Evolutionary conservation across 768 basidiomycete species (phyloP), one percentile per base, ranked within the genome.

Genomic region (Pulveroboletus sp.): DNA sequence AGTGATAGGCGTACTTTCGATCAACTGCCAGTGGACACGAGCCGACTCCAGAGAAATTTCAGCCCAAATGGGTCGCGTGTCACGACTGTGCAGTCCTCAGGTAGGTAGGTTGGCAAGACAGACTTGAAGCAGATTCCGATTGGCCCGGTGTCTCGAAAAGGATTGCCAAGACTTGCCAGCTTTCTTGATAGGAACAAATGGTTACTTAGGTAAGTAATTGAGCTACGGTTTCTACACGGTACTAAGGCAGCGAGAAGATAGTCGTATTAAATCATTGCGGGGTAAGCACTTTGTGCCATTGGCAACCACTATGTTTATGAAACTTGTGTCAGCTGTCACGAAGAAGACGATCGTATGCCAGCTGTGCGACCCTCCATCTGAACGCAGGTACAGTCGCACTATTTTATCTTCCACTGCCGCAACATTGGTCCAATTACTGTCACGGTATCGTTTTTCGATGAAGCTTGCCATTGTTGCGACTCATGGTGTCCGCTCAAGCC

Each of bases 261-360:
- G 13, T 53, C 39, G 39, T 14, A 49, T 49, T n/a, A n/a, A n/a
- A 60, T 34, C 57, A 50, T 44, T 64, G 53, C 21, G 59, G 59
- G 62, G 59, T 55, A 62, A 52, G 62, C 42, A 43, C 52, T 32
- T 61, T 55, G 51, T 20, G 59, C 55, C 33, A 51, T 63, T 62
- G 50, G 50, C 36, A 39, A 45, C 44, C 19, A 37, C 33, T 5
- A 14, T 16, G 14, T 39, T 32, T 29, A 37, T 21, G 34, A 37
- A 21, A 19, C 33, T 17, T 10, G 3, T 36, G 44, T 38, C 24
- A 29, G 34, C 34, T 55, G n/a, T n/a, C 29, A 24, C 37, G 34
- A 29, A 27, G n/a, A 34, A 24, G 13, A 43, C 23, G 27, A 10
- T 37, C 43, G 11, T 8, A 11, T 16, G 19, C 17, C 29, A 31